Evolutionary conservation across 2,329 filamentous ascomycete species (phyloP), one percentile per base, ranked within the genome.

Genomic region (Pseudocercospora eumusae): DNA sequence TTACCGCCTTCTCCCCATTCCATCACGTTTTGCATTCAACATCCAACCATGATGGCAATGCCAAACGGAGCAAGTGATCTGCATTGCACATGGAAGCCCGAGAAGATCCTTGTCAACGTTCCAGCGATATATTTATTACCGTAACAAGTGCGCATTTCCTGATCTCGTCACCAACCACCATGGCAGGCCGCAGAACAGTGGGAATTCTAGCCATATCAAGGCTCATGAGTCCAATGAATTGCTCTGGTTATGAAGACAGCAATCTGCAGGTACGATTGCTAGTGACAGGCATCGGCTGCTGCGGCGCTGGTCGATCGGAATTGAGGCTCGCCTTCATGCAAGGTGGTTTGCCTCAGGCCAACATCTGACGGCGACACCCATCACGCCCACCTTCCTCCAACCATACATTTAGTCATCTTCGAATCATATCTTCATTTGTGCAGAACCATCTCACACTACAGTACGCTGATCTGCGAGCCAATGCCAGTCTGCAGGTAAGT

Each of bases 401-500:
- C 42, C n/a, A n/a, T n/a, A n/a, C 42, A 45, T 45, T 45, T 21
- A 20, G 42, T 23, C 10, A 20, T 10, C 42, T 23, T 20, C 42
- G 21, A 45, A 23, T 21, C 42, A 45, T 45, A 23, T 11, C 42
- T 45, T 45, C 13, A 18, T 45, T 45, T 21, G 42, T 45, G 42
- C 23, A 20, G 18, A 10, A 21, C 42, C 11, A 45, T 45, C 42
- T 45, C n/a, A 54, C 1, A 33, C n/a, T n/a, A n/a, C n/a, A n/a
- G n/a, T 36, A 23, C 23, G 50, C 28, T 36, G 50, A 54, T 50
- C 47, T 50, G 23, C 47, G 44, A 50, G 47, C 47, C 47, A 50
- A 50, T 50, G 47, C 47, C 47, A 50, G 13, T 28, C 49, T 56
- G 54, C 54, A 56, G 40, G 8, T 56, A 45, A 23, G 54, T 56